Evolutionary conservation across 148 eudicot species (phyloP), one percentile per base, ranked within the genome.

Genomic region (Rhododendron henanense): DNA sequence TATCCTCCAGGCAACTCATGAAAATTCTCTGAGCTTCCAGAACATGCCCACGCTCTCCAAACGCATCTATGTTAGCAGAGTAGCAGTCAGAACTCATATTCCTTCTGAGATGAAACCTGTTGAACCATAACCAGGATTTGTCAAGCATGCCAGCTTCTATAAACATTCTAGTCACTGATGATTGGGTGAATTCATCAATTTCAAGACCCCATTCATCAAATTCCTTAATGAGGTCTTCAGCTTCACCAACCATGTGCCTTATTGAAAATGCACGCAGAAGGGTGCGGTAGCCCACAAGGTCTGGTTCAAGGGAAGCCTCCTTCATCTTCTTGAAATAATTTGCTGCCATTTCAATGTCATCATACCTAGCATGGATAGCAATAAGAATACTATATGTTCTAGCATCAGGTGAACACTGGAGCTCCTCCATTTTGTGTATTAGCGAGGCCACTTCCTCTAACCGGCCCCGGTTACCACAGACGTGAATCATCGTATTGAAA

Each of bases 41-140:
- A 59, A 94, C 82, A 87, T 90, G 90, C 61, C 99, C 98, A 41
- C 90, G 92, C 85, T 92, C 98, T 57, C 99, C 98, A 88, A 91
- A 96, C 21, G 99, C 99, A 90, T 96, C 98, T 78, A 96, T 93
- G 86, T 92, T 95, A 25, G 99, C 99, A 81, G 97, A 92, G 89
- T 96, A 95, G 87, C 97, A 92, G 87, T 96, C 97, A 23, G 93
- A 87, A 75, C 91, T 90, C 98, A 96, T 96, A 51, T 91, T 90
- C 65, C 94, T 96, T 84, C 83, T 82, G 33, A 85, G 87, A 85
- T 96, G 97, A 87, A 96, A 96, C 79, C 96, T 91, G 78, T 86
- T 85, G 88, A 96, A 96, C 99, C 98, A 96, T 33, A 86, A 84
- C 97, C 96, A 92, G 39, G 98, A 88, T 87, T 89, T 93, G 69